phyloP scores from a whole-genome alignment of 768 basidiomycete species.

The Trametes gibbosa region DNA sequence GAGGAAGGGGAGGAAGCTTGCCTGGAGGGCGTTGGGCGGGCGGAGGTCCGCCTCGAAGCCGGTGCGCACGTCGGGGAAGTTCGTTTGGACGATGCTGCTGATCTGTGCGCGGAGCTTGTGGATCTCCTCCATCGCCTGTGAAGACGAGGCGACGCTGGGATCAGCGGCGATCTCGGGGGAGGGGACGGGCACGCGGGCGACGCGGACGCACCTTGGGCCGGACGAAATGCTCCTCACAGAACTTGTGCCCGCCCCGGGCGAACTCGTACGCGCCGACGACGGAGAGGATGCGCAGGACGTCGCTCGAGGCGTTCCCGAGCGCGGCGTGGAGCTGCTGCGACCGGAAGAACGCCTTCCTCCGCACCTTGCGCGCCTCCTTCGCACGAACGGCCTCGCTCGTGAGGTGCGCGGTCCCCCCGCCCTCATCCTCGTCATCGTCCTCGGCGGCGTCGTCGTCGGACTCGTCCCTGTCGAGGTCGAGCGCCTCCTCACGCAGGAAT shows the following conservation, averaged over 20 bases:
- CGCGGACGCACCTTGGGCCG: slow-evolving; percentile 75
- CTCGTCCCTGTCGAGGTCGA: slow-evolving; percentile 42
- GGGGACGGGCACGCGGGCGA: no score
- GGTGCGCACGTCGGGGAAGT: slow-evolving; percentile 63
- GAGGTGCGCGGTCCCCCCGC: slow-evolving; percentile 39
- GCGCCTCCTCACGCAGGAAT: slow-evolving; percentile 79
- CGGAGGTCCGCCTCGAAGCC: slow-evolving; percentile 61
- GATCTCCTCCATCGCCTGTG: slow-evolving; percentile 96
- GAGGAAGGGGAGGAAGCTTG: slow-evolving; percentile 28
- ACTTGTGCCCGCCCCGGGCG: slow-evolving; percentile 73
- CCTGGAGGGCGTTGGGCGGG: slow-evolving; percentile 81
- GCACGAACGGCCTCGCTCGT: slow-evolving; percentile 44
- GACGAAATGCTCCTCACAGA: slow-evolving; percentile 90
- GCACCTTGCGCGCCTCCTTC: slow-evolving; percentile 56
- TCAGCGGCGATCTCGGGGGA: slow-evolving; percentile 4
- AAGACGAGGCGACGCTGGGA: background rate
- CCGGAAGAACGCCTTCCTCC: slow-evolving; percentile 78
- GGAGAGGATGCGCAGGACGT: slow-evolving; percentile 83
- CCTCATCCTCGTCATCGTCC: slow-evolving; percentile 40
- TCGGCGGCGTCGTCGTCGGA: slow-evolving; percentile 38
- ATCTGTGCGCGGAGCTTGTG: slow-evolving; percentile 93
- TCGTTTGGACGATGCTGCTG: slow-evolving; percentile 75
- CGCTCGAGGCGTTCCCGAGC: slow-evolving; percentile 78
- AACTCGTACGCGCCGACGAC: slow-evolving; percentile 98
- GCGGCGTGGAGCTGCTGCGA: slow-evolving; percentile 75